phyloP scores from a whole-genome alignment of 345 rosid species.

The Pugionium cornutum region DNA sequence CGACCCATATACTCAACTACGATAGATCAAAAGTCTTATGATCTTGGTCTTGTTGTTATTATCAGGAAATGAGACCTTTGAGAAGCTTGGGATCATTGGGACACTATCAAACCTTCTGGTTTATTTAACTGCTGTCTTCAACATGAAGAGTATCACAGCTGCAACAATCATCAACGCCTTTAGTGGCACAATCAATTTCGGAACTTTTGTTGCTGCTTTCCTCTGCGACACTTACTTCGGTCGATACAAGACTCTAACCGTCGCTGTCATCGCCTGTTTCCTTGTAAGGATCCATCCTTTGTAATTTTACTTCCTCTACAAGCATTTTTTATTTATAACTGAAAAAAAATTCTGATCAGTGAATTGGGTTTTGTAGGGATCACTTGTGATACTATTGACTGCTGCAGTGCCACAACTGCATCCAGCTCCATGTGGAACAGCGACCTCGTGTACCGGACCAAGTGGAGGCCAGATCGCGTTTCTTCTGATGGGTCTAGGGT shows the following conservation, averaged over 20 bases:
- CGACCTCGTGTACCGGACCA: slow-evolving; percentile 49
- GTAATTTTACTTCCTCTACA: background rate
- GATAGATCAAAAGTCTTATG: slow-evolving; percentile 10
- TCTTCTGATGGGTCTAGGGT: slow-evolving; percentile 53
- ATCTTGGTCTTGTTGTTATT: background rate
- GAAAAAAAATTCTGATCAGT: background rate
- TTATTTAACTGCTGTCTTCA: slow-evolving; percentile 72
- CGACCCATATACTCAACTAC: background rate
- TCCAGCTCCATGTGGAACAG: slow-evolving; percentile 49
- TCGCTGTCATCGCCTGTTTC: slow-evolving; percentile 65
- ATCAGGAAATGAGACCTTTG: slow-evolving; percentile 74
- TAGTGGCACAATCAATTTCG: slow-evolving; percentile 69
- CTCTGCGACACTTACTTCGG: slow-evolving; percentile 78
- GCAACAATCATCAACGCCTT: slow-evolving; percentile 71
- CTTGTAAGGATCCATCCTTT: slow-evolving; percentile 46
- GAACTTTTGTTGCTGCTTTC: slow-evolving; percentile 72
- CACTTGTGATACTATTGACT: slow-evolving; percentile 56
- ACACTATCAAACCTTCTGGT: slow-evolving; percentile 73
- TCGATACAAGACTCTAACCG: slow-evolving; percentile 68
- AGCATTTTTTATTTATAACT: background rate
- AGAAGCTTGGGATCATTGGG: slow-evolving; percentile 86
- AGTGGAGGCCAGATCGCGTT: slow-evolving; percentile 62
- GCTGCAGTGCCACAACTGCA: slow-evolving; percentile 62
- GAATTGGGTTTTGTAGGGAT: slow-evolving; percentile 47
- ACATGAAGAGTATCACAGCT: slow-evolving; percentile 68